Base-by-base conservation (phyloP, 352 stramenopile species). In the Pythium brassicae region DNA sequence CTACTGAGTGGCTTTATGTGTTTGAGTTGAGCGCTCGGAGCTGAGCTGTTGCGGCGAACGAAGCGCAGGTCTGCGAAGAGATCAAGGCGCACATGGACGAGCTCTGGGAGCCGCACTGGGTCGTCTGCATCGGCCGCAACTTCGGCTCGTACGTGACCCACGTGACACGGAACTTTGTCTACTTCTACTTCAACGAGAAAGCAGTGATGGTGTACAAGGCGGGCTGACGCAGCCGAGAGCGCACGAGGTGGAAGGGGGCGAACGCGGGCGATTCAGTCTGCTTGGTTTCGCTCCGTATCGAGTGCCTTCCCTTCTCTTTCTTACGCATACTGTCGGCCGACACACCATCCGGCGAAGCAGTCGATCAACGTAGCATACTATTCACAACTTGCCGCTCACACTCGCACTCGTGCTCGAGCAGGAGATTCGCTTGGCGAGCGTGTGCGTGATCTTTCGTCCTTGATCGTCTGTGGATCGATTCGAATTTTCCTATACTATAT, bases 101-200 rank as follows among this genome's bases (percentile, higher is more conserved):
- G 46, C 64, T 61, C 19, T 95, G 85, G 85, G 82, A 93, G 26
- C 81, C 81, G 26, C 69, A 91, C 44, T 95, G 85, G 85, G 77
- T 92, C 32, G 82, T 95, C 17, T 92, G 81, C 55, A 95, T 97
- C 48, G 92, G 92, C 2, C 75, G 86, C 35, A 96, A 96, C 63
- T 98, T 98, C 54, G 92, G 92, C 48, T 97, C 87, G 37, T 95
- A 95, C 55, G 91, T 97, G 32, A 97, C 89, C 22, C 92, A 97
- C 72, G 89, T 97, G 53, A 96, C 89, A 17, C 83, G 78, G 40
- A 89, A 95, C 54, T 97, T 98, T 65, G 71, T 96, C 3, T 97
- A 95, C 64, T 97, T 98, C 56, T 92, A 94, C 64, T 95, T 76
- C 68, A 91, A 92, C 61, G 84, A 94, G 55, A 93, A 92, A 54